Base-by-base conservation (phyloP, 2,329 filamentous ascomycete species). In the Paecilomyces niveus region DNA sequence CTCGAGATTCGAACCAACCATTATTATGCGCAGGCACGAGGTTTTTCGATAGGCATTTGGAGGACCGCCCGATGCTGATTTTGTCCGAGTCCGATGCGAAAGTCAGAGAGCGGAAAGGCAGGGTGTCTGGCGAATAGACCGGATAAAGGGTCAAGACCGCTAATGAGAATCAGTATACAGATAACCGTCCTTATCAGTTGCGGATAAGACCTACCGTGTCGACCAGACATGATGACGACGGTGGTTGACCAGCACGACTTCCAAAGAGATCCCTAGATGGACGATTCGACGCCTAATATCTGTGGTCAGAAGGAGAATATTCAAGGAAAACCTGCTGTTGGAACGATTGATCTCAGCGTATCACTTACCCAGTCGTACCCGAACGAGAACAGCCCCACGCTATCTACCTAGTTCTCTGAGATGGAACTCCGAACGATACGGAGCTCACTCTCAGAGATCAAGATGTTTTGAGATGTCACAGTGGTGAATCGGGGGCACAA, bases 1-100 rank as follows among this genome's bases (percentile, higher is more conserved):
- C 78, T 55, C 75, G 72, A 54, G 76, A 79, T 24, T 78, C 74
- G 61, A 79, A 80, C 66, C 73, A 75, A 32, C 67, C 74, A 68
- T 80, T 80, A 49, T 74, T 57, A n/a, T 56, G 45, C 21, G 64
- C 62, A 6, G 77, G 74, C 3, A 64, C 53, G 1, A 78, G 68
- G 51, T 72, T 68, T 59, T 74, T 75, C 1, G 58, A 56, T 31
- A 70, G 70, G 18, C 70, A 73, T 54, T 72, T 76, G 3, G 76
- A 79, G 6, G 76, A 68, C 58, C 78, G 71, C 31, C 78, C 77
- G 57, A 80, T 71, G 15, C 68, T 62, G 53, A 74, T 58, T 15
- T 58, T 45, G 52, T 70, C 69, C 39, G 64, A 63, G 22, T 65
- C 60, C 4, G 64, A 57, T 2, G 63, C 59, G 45, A 78, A 69